Conservation (phyloP, 352 stramenopile genomes). For the Pythium pectinolyticum region DNA sequence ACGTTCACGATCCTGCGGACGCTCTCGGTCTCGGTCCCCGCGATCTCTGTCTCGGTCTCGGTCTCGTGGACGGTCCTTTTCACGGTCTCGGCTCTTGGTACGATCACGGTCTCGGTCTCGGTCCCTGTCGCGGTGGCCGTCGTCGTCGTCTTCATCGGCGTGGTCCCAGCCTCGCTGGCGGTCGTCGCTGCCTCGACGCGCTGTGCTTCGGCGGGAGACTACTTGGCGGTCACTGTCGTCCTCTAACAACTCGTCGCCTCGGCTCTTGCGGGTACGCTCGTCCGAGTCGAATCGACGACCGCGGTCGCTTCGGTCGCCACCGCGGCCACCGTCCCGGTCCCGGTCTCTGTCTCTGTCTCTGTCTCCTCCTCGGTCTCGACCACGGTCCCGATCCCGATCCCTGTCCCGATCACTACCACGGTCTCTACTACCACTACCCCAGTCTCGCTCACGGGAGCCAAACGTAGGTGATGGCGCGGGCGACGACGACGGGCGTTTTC, state of each 20-base stretch:
- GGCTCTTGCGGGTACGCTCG: neutral
- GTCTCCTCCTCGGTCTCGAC: neutral
- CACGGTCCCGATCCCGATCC: neutral
- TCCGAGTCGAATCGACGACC: neutral
- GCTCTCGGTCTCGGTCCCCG: slow-evolving; percentile 4
- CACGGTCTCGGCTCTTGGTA: slow-evolving; percentile 4
- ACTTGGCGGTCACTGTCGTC: slow-evolving; percentile 11
- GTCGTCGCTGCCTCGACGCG: slow-evolving; percentile 29
- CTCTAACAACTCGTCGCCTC: slow-evolving; percentile 15
- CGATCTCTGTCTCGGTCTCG: neutral
- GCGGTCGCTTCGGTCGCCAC: no score
- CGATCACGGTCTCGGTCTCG: neutral
- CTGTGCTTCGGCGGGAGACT: slow-evolving; percentile 13
- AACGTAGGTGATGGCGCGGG: slow-evolving; percentile 25
- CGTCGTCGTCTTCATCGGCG: slow-evolving; percentile 14
- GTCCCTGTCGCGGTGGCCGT: neutral
- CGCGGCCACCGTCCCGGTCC: neutral
- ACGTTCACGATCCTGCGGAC: slow-evolving; percentile 1
- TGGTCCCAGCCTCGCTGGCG: slow-evolving; percentile 22
- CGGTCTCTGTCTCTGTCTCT: neutral
- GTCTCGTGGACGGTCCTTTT: neutral
- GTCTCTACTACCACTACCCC: neutral
- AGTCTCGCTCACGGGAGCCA: neutral
- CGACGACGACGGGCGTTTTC: slow-evolving; percentile 19
- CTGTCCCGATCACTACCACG: neutral